Conservation (phyloP, 2,329 filamentous ascomycete genomes). For the Fusarium kyushuense region DNA sequence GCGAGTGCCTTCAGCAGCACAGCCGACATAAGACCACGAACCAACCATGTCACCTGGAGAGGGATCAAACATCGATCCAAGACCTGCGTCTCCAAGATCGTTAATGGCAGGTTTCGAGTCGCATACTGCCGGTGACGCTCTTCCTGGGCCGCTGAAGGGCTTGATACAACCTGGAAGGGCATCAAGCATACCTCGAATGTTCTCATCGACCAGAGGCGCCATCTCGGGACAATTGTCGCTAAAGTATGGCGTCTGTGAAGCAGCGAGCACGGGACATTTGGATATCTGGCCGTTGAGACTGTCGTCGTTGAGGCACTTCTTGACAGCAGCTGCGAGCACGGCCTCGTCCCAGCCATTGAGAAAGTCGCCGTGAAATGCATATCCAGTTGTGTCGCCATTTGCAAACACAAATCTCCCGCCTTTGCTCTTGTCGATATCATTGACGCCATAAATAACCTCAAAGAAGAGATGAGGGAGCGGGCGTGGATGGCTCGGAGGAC, state of each 20-base stretch:
- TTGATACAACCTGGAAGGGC: conserved; percentile 38
- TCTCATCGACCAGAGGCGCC: conserved; percentile 33
- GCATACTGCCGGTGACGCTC: conserved; percentile 19
- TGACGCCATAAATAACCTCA: conserved; percentile 43
- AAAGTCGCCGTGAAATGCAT: conserved; percentile 43
- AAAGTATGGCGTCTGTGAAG: conserved; percentile 39
- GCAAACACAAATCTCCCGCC: conserved; percentile 43
- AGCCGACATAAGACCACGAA: conserved; percentile 36
- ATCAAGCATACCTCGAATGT: conserved; percentile 34
- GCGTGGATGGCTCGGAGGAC: conserved; percentile 40
- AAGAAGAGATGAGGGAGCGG: conserved; percentile 42
- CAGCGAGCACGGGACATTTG: conserved; percentile 32
- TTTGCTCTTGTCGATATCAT: conserved; percentile 41
- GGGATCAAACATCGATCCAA: conserved; percentile 33
- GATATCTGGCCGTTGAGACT: conserved; percentile 24
- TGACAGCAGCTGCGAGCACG: conserved; percentile 35
- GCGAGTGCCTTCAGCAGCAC: conserved; percentile 29
- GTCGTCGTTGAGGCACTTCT: conserved; percentile 42
- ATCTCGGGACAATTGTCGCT: conserved; percentile 41
- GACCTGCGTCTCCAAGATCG: conserved; percentile 11
- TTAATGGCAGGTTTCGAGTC: conserved; percentile 28
- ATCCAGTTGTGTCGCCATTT: conserved; percentile 43
- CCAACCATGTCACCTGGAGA: conserved; percentile 35
- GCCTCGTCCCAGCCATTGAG: conserved; percentile 38
- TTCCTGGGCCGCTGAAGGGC: conserved; percentile 32